These are phyloP conservation scores for Diddensiella transvaalensis DNA, from an alignment of 805 yeast species.

Conservation along the genomic window DNA sequence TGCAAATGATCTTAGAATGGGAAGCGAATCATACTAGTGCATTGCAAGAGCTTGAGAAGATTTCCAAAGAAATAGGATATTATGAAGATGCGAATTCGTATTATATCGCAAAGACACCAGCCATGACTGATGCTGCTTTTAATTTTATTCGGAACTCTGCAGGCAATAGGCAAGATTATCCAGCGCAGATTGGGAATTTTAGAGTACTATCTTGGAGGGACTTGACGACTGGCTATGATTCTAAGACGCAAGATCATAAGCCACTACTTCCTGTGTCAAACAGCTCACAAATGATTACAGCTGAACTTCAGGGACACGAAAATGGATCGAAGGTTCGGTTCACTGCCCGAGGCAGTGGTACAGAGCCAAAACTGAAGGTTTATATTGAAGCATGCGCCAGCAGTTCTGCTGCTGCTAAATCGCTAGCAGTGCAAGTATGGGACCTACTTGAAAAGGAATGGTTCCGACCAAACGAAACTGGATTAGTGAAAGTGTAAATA, in stretches of 20 bases:
- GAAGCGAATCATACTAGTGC: slow-evolving; percentile 35
- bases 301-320: slow-evolving; percentile 35
- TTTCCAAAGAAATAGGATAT: slow-evolving; percentile 68
- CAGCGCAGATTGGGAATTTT: slow-evolving; percentile 53
- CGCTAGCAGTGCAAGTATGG: slow-evolving; percentile 68
- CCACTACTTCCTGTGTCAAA: slow-evolving; percentile 73
- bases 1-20: slow-evolving; percentile 65
- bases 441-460: slow-evolving; percentile 58
- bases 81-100: slow-evolving; percentile 86
- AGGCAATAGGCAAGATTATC: slow-evolving; percentile 34
- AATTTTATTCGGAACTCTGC: slow-evolving; percentile 41
- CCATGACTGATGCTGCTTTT: slow-evolving; percentile 54
- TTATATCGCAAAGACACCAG: slow-evolving; percentile 58
- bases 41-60: slow-evolving; percentile 50
- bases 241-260: slow-evolving; percentile 50
- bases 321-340: slow-evolving; percentile 51
- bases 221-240: slow-evolving; percentile 76
- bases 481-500: slow-evolving; percentile 28
- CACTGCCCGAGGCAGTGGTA: slow-evolving; percentile 92
- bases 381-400: slow-evolving; percentile 74
- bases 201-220: slow-evolving; percentile 71
- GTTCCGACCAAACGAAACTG: slow-evolving; percentile 60
- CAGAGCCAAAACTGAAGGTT: slow-evolving; percentile 91
- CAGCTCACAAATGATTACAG: slow-evolving; percentile 84
- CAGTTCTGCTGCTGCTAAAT: slow-evolving; percentile 45